Evolutionary conservation across 1,139 yeast genomes (phyloP), one percentile per base, ranked within the genome.

Genomic region (Candida pseudoviswanathii): DNA sequence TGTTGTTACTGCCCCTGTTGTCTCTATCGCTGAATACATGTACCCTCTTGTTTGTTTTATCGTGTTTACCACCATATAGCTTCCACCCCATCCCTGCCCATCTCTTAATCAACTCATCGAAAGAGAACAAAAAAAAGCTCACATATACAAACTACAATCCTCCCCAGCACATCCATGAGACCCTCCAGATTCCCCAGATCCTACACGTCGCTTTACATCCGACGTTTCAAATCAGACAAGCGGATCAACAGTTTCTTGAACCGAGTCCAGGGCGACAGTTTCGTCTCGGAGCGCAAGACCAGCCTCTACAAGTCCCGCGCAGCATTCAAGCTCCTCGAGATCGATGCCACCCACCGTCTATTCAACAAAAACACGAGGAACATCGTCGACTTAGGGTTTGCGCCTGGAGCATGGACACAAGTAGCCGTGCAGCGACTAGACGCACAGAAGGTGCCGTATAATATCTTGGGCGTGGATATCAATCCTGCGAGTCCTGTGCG

Each of bases 271-370:
- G 24, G 97, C 91, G 64, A 72, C 62, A 41, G 89, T 75, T 64
- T 77, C 90, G 2, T 75, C 55, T 91, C 97, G 4, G 84, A 81
- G 60, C 49, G 47, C 33, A 43, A 45, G n/a, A 37, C 40, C 2
- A 70, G 71, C 8, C 80, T 87, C 51, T 81, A 81, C 57, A 78
- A 85, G 57, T 90, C 97, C 2, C 70, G 99, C 45, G 99, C 99
- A 0, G 98, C 98, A 0, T 92, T 82, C 70, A 94, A 94, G 63
- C 72, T 94, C 40, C 64, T 84, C 22, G 90, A 86, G 62, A 75
- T 94, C 32, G 84, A 91, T 63, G 74, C 82, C 30, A 82, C 80
- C 60, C 86, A 76, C 66, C 69, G 73, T 29, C 54, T 94, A 2
- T 84, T 94, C 64, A 70, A 70, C 49, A 74, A 79, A 5, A 51